Base-by-base conservation (phyloP, 2,329 filamentous ascomycete species). In the Colletotrichum zoysiae region DNA sequence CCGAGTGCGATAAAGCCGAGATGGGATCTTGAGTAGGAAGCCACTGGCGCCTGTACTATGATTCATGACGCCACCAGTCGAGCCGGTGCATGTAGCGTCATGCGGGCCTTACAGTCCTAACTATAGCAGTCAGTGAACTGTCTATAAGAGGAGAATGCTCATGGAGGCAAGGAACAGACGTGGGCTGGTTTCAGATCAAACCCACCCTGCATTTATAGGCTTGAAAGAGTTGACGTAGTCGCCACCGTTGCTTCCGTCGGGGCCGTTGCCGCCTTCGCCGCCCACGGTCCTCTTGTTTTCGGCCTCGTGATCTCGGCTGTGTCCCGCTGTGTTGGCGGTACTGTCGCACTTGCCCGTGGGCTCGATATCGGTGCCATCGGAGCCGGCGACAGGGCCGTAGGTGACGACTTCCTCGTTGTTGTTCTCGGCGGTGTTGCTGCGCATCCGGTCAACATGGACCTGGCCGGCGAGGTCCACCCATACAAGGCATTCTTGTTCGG, bases 381-480 rank as follows among this genome's bases (percentile, higher is more conserved):
- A 7, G 2, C 20, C 20, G 40, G 11, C 5, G n/a, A 14, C 2
- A 12, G 48, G 26, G n/a, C 23, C 1, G 30, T 14, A n/a, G 4
- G n/a, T 8, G 23, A 26, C 14, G 5, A 2, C 7, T 26, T 16
- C 3, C 48, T 26, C 3, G 12, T 14, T 11, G 23, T 26, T 50
- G 11, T 14, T n/a, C 1, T 12, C 4, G n/a, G 5, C 9, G 5
- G 5, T 5, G 11, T 20, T 44, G 5, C 3, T 1, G 40, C 14
- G 1, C 14, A 42, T 40, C 1, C 12, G 38, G 16, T 12, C 12
- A 4, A 12, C 11, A 40, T 14, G 18, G 14, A 42, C 16, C 5
- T 6, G 5, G 40, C 5, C 5, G 2, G 14, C 40, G 14, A 42
- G 40, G 14, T 5, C 14, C 4, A 18, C 14, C 40, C 40, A 42